phyloP scores from a whole-genome alignment of 805 yeast species.

The Candida tammaniensis region DNA sequence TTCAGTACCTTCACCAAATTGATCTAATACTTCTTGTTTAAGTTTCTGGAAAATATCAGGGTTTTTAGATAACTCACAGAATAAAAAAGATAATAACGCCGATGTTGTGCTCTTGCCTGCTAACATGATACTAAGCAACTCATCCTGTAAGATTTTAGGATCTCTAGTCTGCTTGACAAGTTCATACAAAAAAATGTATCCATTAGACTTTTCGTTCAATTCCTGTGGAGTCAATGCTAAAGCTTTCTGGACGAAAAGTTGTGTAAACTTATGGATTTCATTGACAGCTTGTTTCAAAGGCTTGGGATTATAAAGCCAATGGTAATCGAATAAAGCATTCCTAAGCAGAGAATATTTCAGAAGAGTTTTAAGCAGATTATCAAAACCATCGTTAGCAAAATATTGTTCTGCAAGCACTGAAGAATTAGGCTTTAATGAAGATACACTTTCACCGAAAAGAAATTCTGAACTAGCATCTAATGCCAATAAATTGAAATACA shows the following conservation, averaged over 20 bases:
- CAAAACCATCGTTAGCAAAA: constrained; percentile 9
- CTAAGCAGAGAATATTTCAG: too few relatives aligned
- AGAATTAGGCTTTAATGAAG: constrained; percentile 11
- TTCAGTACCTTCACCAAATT: constrained; percentile 24
- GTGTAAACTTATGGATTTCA: constrained; percentile 27
- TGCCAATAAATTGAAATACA: constrained; percentile 33
- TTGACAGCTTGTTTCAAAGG: constrained; percentile 29
- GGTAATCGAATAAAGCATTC: too few relatives aligned
- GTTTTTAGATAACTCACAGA: constrained; percentile 31
- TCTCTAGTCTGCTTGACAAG: constrained; percentile 38
- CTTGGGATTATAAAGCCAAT: constrained; percentile 21
- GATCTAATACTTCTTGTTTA: constrained; percentile 21
- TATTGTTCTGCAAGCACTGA: too few relatives aligned
- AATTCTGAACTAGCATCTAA: constrained; percentile 41
- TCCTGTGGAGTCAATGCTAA: constrained; percentile 25
- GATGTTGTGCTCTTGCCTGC: constrained; percentile 41
- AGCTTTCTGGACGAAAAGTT: constrained; percentile 30
- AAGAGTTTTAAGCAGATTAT: too few relatives aligned
- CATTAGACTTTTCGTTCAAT: constrained; percentile 22
- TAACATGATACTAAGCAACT: constrained; percentile 36
- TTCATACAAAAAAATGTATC: constrained; percentile 36
- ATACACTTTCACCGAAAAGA: constrained; percentile 37
- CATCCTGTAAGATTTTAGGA: constrained; percentile 35
- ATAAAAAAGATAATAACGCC: constrained; percentile 26
- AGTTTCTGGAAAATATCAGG: constrained; percentile 29